Evolutionary conservation across 2,329 filamentous ascomycete species (phyloP).

Genomic region (Chrysoporthe puriensis): DNA sequence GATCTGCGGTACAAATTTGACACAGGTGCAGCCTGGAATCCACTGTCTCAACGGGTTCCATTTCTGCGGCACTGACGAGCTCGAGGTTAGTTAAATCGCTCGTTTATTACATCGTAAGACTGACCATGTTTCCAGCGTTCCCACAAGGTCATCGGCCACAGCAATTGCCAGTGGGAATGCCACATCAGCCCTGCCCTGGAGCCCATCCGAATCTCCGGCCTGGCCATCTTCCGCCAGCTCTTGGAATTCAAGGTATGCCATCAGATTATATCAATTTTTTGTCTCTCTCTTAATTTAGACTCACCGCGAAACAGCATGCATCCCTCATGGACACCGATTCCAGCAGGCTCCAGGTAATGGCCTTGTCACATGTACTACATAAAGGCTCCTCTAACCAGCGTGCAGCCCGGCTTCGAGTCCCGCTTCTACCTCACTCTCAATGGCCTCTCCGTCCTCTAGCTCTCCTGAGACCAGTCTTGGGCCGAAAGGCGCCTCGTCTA

Average conservation of each 20-base stretch:
- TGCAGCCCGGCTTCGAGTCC: neutral
- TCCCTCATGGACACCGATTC: neutral
- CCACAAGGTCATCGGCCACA: neutral
- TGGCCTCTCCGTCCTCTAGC: conserved; percentile 8
- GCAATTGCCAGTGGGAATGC: neutral
- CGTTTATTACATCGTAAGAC: neutral
- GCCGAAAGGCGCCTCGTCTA: conserved; percentile 1
- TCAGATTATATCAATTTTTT: too few species aligned
- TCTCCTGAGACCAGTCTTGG: neutral
- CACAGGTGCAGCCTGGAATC: conserved; percentile 28
- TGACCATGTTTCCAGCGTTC: conserved; percentile 12
- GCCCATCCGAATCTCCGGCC: neutral
- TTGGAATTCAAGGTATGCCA: conserved; percentile 19
- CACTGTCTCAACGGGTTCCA: conserved; percentile 17
- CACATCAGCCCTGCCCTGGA: conserved; percentile 4
- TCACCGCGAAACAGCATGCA: neutral
- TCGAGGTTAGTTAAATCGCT: conserved; percentile 14
- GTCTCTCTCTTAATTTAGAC: neutral
- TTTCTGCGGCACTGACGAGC: conserved; percentile 4
- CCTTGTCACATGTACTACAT: neutral
- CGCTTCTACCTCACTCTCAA: neutral
- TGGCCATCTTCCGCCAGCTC: conserved; percentile 5
- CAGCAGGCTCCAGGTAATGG: conserved; percentile 15
- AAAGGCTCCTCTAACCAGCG: conserved; percentile 2
- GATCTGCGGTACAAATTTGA: conserved; percentile 30